Conservation (phyloP, 495 filamentous ascomycete species). For the Aspergillus saccharolyticus region DNA sequence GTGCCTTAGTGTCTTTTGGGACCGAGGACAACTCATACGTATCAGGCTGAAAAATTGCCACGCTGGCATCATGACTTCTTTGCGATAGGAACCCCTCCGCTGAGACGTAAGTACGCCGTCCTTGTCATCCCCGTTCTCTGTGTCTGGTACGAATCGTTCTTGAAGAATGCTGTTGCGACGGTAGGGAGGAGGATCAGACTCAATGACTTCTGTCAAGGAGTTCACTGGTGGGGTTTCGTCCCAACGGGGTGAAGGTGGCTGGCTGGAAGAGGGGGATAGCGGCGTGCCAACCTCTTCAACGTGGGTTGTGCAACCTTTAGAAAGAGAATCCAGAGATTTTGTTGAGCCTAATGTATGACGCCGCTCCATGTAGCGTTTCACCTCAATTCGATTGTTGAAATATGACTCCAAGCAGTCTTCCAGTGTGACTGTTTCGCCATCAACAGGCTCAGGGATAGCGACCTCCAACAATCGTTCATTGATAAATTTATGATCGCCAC, state of each 20-base stretch:
- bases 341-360: slow-evolving; percentile 52
- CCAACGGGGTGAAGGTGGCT: slow-evolving; percentile 24
- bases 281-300: slow-evolving; percentile 56
- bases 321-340: slow-evolving; percentile 46
- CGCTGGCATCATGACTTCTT: slow-evolving; percentile 89
- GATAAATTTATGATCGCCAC: slow-evolving; percentile 88
- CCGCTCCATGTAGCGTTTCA: slow-evolving; percentile 71
- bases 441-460: slow-evolving; percentile 58
- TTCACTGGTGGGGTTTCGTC: slow-evolving; percentile 29
- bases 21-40: slow-evolving; percentile 48
- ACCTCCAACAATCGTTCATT: slow-evolving; percentile 91
- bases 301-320: slow-evolving; percentile 47
- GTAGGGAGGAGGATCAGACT: slow-evolving; percentile 17
- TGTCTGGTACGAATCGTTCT: slow-evolving; percentile 49
- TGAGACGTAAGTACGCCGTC: slow-evolving; percentile 16
- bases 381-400: slow-evolving; percentile 92
- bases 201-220: slow-evolving; percentile 26
- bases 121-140: slow-evolving; percentile 31
- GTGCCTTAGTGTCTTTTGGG: neutral
- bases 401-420: slow-evolving; percentile 90
- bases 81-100: slow-evolving; percentile 53
- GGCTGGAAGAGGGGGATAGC: slow-evolving; percentile 35
- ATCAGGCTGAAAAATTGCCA: slow-evolving; percentile 97
- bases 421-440: slow-evolving; percentile 63
- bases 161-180: slow-evolving; percentile 61